Conservation (phyloP, 108 stramenopile genomes). For the Cyclostephanos tholiformis region DNA sequence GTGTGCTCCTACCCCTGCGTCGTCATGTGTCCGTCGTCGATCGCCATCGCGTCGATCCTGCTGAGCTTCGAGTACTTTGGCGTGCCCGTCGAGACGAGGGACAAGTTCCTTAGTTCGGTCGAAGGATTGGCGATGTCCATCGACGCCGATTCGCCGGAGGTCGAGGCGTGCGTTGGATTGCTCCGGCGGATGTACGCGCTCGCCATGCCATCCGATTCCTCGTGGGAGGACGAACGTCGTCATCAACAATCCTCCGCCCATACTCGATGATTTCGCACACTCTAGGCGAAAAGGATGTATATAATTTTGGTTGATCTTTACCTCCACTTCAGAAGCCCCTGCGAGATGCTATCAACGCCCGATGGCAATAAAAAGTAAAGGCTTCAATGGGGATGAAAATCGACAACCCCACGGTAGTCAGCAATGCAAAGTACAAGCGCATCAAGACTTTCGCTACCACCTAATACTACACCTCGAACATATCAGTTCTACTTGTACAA, state of each 20-base stretch:
- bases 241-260: background rate
- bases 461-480: too few relatives aligned
- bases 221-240: background rate
- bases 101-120: background rate
- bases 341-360: too few relatives aligned
- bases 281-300: too few relatives aligned
- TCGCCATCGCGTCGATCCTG: slow-evolving; percentile 39
- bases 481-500: too few relatives aligned
- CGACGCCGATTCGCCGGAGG: slow-evolving; percentile 11
- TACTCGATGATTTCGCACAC: too few relatives aligned
- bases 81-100: background rate
- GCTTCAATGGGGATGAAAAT: too few relatives aligned
- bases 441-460: too few relatives aligned
- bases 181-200: slow-evolving; percentile 23
- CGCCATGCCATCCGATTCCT: slow-evolving; percentile 13
- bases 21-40: slow-evolving; percentile 24
- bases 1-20: slow-evolving; percentile 35
- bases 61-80: slow-evolving; percentile 26
- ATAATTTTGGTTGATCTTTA: too few relatives aligned
- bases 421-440: too few relatives aligned
- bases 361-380: too few relatives aligned
- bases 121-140: background rate
- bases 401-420: too few relatives aligned
- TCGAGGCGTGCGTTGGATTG: slow-evolving; percentile 9
- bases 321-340: too few relatives aligned